Base-by-base conservation (phyloP, 2,329 filamentous ascomycete species). In the Pseudopyrenochaeta lycopersici region DNA sequence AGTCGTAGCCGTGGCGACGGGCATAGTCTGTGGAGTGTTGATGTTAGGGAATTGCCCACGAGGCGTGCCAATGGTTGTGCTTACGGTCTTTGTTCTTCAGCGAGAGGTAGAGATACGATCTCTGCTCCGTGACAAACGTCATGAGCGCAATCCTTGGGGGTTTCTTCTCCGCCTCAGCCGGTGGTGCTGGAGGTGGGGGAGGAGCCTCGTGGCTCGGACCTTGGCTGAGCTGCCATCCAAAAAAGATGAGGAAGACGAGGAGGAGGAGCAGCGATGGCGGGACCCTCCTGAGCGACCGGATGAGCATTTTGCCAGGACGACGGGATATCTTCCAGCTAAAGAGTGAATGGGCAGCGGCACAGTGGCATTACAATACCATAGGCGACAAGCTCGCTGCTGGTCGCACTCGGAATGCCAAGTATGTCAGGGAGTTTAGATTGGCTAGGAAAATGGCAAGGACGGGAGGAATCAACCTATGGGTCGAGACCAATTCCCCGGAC, bases 11-110 rank as follows among this genome's bases (percentile, higher is more conserved):
- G 52, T 79, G 76, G 46, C 73, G 75, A 35, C 70, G 71, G 0
- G 71, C 72, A 43, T 78, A 78, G 49, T 74, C 75, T 77, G 18
- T 7, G 4, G 0, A n/a, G 32, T 5, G 5, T 17, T 52, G 38
- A 5, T 53, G 52, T 62, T 20, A 41, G 36, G 27, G n/a, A 47
- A 30, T 20, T 40, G 36, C 49, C 11, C 2, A 7, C 14, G 7
- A 53, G 47, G n/a, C 17, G 5, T 17, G 7, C n/a, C 15, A 15
- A 21, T 14, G 29, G 10, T 12, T 14, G 9, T 12, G 52, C 71
- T 62, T 59, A 76, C 74, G 69, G 39, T 72, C 69, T 58, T 77
- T 75, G 50, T 71, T 76, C 58, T 71, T 72, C n/a, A 77, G 62
- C 10, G 72, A 72, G 4, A 72, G 49, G 32, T 76, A 67, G 2